Base-by-base conservation (phyloP, 495 filamentous ascomycete species). In the Penicillium odoratum region DNA sequence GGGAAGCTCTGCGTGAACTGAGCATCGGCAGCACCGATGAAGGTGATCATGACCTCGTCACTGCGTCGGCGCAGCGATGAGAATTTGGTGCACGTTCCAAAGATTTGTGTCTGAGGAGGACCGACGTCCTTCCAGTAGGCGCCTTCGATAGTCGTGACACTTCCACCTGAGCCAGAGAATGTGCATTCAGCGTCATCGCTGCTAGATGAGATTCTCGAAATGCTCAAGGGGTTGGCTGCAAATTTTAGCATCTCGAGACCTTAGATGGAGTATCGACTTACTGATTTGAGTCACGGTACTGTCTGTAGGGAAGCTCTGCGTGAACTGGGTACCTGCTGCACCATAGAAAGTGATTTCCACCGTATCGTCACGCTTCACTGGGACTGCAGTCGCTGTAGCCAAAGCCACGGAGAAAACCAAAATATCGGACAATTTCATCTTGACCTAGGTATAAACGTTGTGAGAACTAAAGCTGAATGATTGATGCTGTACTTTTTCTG, bases 31-130 rank as follows among this genome's bases (percentile, higher is more conserved):
- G 63, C 63, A 46, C 63, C 63, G 18, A 59, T 48, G 28, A 65
- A 65, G 31, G 36, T 59, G 30, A 65, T 56, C 10, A 30, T 3
- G 16, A 62, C 56, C 10, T 25, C 9, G 28, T 31, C 16, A 11
- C 26, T 52, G 18, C 43, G 26, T 30, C 34, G 57, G 26, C 10
- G 45, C 3, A 28, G 51, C 10, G 53, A 42, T 16, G 43, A 18
- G 16, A 53, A 15, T 31, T 40, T 43, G 21, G 31, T 30, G 59
- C 74, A 77, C 51, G 65, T 57, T 16, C 69, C 75, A 8, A 58
- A 67, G n/a, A 66, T 36, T 50, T 76, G 75, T 6, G 72, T 67
- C 69, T 77, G 73, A 5, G 74, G 74, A 36, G 71, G 68, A 10
- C 66, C 68, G 48, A 74, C 71, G 58, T 68, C 63, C 1, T 67